Evolutionary conservation across 1,139 yeast genomes (phyloP), one percentile per base, ranked within the genome.

Genomic region (Hemisphaericaspora lyxosophila): DNA sequence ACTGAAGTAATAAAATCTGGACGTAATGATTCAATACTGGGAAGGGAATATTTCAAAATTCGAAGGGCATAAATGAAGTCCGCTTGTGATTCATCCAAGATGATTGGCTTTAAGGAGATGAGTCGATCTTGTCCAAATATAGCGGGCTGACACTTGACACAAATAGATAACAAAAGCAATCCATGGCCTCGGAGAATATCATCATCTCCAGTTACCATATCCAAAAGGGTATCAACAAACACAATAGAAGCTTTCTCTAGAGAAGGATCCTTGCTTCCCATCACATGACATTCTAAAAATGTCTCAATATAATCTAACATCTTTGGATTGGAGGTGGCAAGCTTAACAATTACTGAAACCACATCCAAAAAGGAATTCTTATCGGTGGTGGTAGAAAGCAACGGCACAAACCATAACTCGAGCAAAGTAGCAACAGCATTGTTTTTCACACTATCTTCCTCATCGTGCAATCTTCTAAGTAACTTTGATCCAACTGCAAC

Each of bases 111-210:
- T 9, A 86, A 55, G 0, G 81, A 61, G 5, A 74, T 55, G n/a
- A 87, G 64, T 42, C 82, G 87, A 39, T 82, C 84, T 49, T 81
- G 89, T 1, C 73, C 64, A 17, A 85, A 64, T 31, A 84, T 63
- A 0, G 64, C 54, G 0, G 75, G 73, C 39, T 75, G 73, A 40
- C 76, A 65, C 35, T 69, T 70, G 0, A 80, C 76, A 39, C 84
- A 61, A 2, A 73, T 59, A 0, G 85, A 67, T n/a, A 84, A 50
- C 7, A 84, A 53, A 2, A 70, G 71, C 43, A 82, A 60, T 2
- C 64, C 51, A 4, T 54, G 59, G 33, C 67, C 75, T 7, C 60
- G 62, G 11, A 43, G 36, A 39, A 47, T 17, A 44, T 45, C 18
- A 11, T 31, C 31, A 12, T 31, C 36, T 5, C 33, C 68, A n/a